A percentile compares a stretch with the other conserved stretches of the same genome.
phyloP scores from a whole-genome alignment of 495 filamentous ascomycete genomes.

The Staphylotrichum tortipilum region DNA sequence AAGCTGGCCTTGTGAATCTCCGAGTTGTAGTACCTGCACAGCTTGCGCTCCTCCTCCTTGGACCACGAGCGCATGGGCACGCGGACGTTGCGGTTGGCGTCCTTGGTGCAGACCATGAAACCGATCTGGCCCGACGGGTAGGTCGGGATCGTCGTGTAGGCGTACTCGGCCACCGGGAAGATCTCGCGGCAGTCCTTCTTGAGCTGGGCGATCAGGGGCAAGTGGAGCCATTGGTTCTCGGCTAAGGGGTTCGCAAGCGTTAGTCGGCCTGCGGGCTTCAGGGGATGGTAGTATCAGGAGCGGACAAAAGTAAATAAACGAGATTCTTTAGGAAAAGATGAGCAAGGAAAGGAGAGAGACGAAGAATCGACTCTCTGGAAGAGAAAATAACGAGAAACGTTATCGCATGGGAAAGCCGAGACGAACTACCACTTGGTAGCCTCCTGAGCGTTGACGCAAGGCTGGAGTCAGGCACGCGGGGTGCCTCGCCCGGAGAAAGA shows the following conservation, averaged over 20 bases:
- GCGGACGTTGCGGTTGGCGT: constrained; percentile 69
- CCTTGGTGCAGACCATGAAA: constrained; percentile 99
- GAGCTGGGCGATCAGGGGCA: constrained; percentile 78
- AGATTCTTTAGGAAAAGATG: constrained; percentile 1
- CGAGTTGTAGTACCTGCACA: constrained; percentile 92
- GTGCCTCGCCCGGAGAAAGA: constrained; percentile 17
- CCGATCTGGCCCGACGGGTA: constrained; percentile 99
- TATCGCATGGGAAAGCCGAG: constrained; percentile 17
- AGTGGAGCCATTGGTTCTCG: constrained; percentile 99
- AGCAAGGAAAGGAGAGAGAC: not conserved
- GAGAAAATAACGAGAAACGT: constrained; percentile 7
- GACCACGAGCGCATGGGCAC: constrained; percentile 72
- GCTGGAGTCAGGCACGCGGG: constrained; percentile 19
- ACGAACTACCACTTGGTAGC: constrained; percentile 27
- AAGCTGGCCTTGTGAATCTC: constrained; percentile 93
- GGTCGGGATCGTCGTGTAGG: constrained; percentile 98
- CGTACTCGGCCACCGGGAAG: constrained; percentile 96
- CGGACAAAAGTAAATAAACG: not conserved
- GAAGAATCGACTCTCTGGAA: not conserved
- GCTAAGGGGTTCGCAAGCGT: constrained; percentile 44
- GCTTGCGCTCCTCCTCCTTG: constrained; percentile 79
- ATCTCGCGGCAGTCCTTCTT: constrained; percentile 95
- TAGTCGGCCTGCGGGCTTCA: constrained; percentile 13
- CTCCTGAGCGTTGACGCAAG: constrained; percentile 16
- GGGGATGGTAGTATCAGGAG: not conserved